These are phyloP conservation scores for Citeromyces nyonsensis DNA, from an alignment of 805 yeast genomes.

Conservation along the genomic window DNA sequence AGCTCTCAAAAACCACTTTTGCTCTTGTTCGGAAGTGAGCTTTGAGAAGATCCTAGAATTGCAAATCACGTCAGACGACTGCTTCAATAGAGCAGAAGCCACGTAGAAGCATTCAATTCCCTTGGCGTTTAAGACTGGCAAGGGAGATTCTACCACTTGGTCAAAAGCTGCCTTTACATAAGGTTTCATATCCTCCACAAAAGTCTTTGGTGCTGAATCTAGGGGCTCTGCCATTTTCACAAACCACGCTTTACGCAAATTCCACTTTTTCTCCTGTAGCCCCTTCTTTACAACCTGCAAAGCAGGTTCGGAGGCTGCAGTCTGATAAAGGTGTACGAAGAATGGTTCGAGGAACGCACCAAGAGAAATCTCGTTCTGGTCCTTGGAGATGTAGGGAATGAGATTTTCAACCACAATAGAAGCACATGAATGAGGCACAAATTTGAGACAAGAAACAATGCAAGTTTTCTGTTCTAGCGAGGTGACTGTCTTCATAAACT, in stretches of 20 bases:
- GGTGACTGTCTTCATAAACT: slow-evolving; percentile 37
- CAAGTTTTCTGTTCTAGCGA: slow-evolving; percentile 44
- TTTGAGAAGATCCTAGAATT: slow-evolving; percentile 35
- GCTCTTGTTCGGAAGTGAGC: slow-evolving; percentile 25
- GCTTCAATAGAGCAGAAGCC: slow-evolving; percentile 15
- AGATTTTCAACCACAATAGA: slow-evolving; percentile 23
- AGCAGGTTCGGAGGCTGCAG: slow-evolving; percentile 4
- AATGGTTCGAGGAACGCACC: slow-evolving; percentile 30
- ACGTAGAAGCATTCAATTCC: slow-evolving; percentile 41
- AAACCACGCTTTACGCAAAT: slow-evolving; percentile 57
- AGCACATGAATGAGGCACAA: slow-evolving; percentile 11
- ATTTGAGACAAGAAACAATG: slow-evolving; percentile 26
- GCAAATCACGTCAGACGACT: slow-evolving; percentile 19
- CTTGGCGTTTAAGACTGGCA: slow-evolving; percentile 34
- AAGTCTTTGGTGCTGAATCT: slow-evolving; percentile 3
- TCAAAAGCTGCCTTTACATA: slow-evolving; percentile 15
- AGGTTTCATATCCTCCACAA: slow-evolving; percentile 10
- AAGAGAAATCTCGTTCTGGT: slow-evolving; percentile 58
- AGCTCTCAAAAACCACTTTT: slow-evolving; percentile 35
- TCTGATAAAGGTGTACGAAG: slow-evolving; percentile 22
- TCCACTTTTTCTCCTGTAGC: slow-evolving; percentile 44
- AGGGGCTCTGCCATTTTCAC: slow-evolving; percentile 19
- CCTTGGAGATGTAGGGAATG: slow-evolving; percentile 45
- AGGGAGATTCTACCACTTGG: slow-evolving; percentile 35
- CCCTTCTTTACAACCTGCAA: slow-evolving; percentile 34